Percentiles rank a stretch among this genome's conserved stretches.
Evolutionary conservation across 345 rosid genomes (phyloP).

Genomic region (Limnanthes douglasii): DNA sequence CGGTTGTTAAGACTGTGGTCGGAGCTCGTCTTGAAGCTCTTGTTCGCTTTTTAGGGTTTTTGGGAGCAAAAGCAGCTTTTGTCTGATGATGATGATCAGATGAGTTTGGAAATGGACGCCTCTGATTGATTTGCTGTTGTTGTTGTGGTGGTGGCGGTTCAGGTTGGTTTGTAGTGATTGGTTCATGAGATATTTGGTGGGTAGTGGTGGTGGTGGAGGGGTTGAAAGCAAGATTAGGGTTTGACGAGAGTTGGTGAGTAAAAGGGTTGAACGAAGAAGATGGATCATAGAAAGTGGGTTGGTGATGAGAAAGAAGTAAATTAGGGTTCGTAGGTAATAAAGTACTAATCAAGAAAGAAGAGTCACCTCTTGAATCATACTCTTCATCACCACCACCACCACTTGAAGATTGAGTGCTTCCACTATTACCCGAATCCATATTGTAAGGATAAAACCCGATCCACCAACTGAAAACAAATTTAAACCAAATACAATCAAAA

Average conservation of each 20-base stretch:
- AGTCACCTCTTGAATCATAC: slow-evolving; percentile 30
- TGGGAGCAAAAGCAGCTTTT: slow-evolving; percentile 2
- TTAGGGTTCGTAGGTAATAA: slow-evolving; percentile 13
- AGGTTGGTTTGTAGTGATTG: slow-evolving; percentile 7
- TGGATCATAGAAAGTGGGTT: slow-evolving; percentile 19
- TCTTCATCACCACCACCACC: slow-evolving; percentile 52
- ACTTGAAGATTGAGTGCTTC: slow-evolving; percentile 62
- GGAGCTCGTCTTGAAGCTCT: slow-evolving; percentile 88
- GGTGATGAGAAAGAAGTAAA: slow-evolving; percentile 15
- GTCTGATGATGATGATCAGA: slow-evolving; percentile 10
- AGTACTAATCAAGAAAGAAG: slow-evolving; percentile 24
- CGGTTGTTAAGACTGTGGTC: slow-evolving; percentile 78
- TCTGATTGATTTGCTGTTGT: slow-evolving; percentile 13
- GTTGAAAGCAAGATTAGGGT: slow-evolving; percentile 11
- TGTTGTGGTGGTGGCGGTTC: slow-evolving; percentile 10
- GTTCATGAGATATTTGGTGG: slow-evolving; percentile 18
- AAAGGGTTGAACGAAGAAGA: background rate
- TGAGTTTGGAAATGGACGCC: slow-evolving; percentile 6
- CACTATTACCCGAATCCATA: slow-evolving; percentile 83
- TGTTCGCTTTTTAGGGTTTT: slow-evolving; percentile 74
- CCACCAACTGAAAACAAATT: background rate
- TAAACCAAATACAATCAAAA: background rate
- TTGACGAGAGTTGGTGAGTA: slow-evolving; percentile 6
- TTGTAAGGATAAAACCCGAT: background rate
- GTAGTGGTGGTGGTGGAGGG: slow-evolving; percentile 19